Evolutionary conservation across 2,329 filamentous ascomycete genomes (phyloP), one percentile per base, ranked within the genome.

Genomic region (Thermothelomyces thermophilus): DNA sequence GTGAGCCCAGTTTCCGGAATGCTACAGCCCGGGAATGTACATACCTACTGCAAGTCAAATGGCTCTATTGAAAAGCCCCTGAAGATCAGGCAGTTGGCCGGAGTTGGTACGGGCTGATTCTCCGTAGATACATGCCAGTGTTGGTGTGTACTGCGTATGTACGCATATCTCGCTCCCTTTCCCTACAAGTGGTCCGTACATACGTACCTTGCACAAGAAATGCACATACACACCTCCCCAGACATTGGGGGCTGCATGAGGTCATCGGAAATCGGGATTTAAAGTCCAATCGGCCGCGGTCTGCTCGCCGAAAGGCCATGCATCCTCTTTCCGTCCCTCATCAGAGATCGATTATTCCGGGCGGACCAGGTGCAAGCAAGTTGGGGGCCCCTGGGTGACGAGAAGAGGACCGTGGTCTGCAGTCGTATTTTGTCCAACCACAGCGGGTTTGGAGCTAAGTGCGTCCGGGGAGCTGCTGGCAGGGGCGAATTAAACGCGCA

Each of bases 341-440:
- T n/a, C n/a, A n/a, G n/a, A n/a, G n/a, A n/a, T n/a, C n/a, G n/a
- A n/a, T n/a, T 37, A 49, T 36, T 22, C 16, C 30, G 31, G 48
- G 22, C 10, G 37, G 44, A 47, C 24, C 14, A 39, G 50, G 41
- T 14, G 41, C 57, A 56, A 56, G 58, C 52, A 53, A 33, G 41
- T 5, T 2, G 2, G 5, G 40, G 16, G 33, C 33, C 33, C 6
- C 33, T 35, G 48, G 26, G 36, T 41, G 22, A 41, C 30, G 47
- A 48, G 41, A 45, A 48, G 41, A 45, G 16, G 41, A 42, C 34
- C 13, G 41, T 33, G 31, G 19, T 28, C 22, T 31, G 37, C 22
- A 43, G 49, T 67, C 69, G 69, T 71, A 71, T 67, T 63, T 52
- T 51, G 62, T 68, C 69, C 69, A 71, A 71, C 68, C 69, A 71